Conservation (phyloP, 805 yeast genomes). For the Ogataea henricii region DNA sequence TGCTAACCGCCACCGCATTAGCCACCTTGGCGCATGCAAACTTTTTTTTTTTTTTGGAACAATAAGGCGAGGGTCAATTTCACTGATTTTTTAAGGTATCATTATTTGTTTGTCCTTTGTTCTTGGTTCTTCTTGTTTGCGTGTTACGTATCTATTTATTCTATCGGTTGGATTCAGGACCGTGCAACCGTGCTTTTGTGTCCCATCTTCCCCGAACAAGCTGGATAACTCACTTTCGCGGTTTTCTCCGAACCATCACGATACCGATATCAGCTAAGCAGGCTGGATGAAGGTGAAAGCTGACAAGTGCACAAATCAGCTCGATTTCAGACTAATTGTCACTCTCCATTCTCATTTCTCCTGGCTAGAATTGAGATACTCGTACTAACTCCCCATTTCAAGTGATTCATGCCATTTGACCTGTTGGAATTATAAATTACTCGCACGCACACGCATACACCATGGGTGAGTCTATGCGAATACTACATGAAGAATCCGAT, state of each 20-base stretch:
- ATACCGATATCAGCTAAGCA: not conserved
- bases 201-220: not conserved
- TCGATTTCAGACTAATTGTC: not conserved
- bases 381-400: no score
- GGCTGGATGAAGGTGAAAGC: conserved; percentile 1
- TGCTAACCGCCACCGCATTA: conserved; percentile 12
- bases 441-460: not conserved
- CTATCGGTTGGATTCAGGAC: not conserved
- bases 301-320: not conserved
- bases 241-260: not conserved
- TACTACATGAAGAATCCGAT: conserved; percentile 2
- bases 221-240: no score
- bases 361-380: no score
- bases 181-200: not conserved
- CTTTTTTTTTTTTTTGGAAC: conserved; percentile 40
- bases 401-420: not conserved
- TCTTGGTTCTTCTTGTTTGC: not conserved
- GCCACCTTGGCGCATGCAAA: conserved; percentile 56
- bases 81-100: not conserved
- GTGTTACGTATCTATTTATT: not conserved
- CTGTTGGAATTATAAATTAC: not conserved
- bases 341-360: not conserved
- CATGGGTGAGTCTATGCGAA: conserved; percentile 6
- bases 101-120: conserved; percentile 6
- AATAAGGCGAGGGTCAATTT: conserved; percentile 4